Percentiles rank a stretch among this genome's conserved stretches.
These are phyloP conservation scores for Cylindricascospora bacillispora DNA, from an alignment of 1,139 yeast species.

Conservation along the genomic window DNA sequence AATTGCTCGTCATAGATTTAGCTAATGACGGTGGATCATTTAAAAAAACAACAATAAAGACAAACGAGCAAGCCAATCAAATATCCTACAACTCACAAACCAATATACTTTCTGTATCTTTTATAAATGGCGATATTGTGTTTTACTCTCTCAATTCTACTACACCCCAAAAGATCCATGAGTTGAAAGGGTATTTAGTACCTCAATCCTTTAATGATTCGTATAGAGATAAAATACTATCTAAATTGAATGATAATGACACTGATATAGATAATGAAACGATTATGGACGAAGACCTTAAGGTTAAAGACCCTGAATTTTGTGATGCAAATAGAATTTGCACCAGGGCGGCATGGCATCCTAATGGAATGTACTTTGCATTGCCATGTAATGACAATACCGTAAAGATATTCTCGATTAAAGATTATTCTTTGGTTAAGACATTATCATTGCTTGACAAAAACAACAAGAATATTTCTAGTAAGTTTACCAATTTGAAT, in stretches of 20 bases:
- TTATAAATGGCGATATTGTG: slow-evolving; percentile 54
- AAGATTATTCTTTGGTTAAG: slow-evolving; percentile 14
- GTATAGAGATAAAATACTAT: slow-evolving; percentile 8
- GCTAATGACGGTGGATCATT: slow-evolving; percentile 29
- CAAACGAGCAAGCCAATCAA: slow-evolving; percentile 46
- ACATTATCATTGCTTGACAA: slow-evolving; percentile 21
- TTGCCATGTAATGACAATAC: slow-evolving; percentile 35
- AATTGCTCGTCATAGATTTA: slow-evolving; percentile 42
- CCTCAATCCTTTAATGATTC: slow-evolving; percentile 24
- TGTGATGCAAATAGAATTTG: slow-evolving; percentile 27
- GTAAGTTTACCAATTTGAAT: slow-evolving; percentile 36
- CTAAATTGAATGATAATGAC: slow-evolving; percentile 14
- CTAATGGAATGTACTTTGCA: slow-evolving; percentile 52
- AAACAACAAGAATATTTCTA: slow-evolving; percentile 5
- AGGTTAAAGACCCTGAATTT: slow-evolving; percentile 17
- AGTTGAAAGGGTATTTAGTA: slow-evolving; percentile 33
- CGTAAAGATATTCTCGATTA: slow-evolving; percentile 17
- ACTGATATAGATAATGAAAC: slow-evolving; percentile 27
- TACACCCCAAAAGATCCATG: slow-evolving; percentile 30
- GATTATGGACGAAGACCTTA: slow-evolving; percentile 20
- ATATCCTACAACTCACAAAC: slow-evolving; percentile 51
- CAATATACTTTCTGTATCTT: slow-evolving; percentile 47
- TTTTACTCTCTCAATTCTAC: slow-evolving; percentile 47
- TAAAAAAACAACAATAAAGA: slow-evolving; percentile 25
- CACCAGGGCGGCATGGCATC: slow-evolving; percentile 44